Conservation (phyloP, 139 green algal species). For the Chlorella sp. region DNA sequence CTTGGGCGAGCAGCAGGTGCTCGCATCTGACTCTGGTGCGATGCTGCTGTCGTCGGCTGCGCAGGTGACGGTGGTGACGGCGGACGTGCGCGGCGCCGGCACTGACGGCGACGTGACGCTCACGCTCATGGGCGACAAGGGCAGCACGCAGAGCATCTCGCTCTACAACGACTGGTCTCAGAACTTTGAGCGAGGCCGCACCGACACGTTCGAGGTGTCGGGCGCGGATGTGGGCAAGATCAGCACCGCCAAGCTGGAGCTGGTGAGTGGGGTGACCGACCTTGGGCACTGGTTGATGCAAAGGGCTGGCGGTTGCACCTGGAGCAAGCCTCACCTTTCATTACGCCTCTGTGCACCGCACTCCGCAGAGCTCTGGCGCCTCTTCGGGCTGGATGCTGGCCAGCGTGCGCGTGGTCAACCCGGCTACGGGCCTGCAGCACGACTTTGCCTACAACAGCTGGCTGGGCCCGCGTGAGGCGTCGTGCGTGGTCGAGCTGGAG, state of each 20-base stretch:
- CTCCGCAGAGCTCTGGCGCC: background rate
- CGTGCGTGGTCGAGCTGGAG: background rate
- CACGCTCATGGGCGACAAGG: constrained; percentile 3
- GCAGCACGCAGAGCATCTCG: background rate
- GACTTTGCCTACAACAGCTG: constrained; percentile 1
- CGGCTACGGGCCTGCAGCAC: background rate
- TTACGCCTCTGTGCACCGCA: background rate
- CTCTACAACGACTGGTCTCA: background rate
- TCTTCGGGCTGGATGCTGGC: constrained; percentile 6
- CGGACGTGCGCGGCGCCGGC: constrained; percentile 8
- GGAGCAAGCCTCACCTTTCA: background rate
- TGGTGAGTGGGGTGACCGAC: background rate
- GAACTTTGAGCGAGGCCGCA: constrained; percentile 9
- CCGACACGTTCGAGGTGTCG: constrained; percentile 1
- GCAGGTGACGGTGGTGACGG: constrained; percentile 9
- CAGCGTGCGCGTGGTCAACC: background rate
- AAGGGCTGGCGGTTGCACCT: background rate
- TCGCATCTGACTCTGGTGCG: too few relatives aligned
- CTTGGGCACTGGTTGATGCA: background rate
- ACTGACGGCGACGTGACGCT: constrained; percentile 4
- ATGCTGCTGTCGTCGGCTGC: too few relatives aligned
- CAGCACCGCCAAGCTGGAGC: background rate
- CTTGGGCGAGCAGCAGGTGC: too few relatives aligned
- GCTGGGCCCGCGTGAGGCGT: background rate
- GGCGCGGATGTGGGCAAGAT: background rate